A percentile compares a stretch with the other conserved stretches of the same genome.
phyloP scores from a whole-genome alignment of 768 basidiomycete species.

The Mycena maculata region DNA sequence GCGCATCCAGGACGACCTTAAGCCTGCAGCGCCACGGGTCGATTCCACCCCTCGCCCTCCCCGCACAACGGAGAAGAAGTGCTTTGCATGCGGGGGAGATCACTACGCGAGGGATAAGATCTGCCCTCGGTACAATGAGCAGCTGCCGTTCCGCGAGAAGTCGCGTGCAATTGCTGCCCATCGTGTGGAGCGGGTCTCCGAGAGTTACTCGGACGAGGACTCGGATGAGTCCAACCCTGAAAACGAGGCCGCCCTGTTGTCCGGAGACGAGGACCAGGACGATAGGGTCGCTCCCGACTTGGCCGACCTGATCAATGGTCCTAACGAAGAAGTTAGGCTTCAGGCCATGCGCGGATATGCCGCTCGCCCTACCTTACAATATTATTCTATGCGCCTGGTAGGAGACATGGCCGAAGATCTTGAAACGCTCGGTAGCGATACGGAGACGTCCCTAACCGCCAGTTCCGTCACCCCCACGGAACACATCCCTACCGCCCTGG shows the following conservation, averaged over 20 bases:
- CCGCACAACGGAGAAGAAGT: not conserved
- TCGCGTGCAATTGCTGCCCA: not conserved
- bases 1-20: not conserved
- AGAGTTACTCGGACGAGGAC: constrained; percentile 10
- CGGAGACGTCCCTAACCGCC: not conserved
- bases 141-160: not conserved
- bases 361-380: not conserved
- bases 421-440: not conserved
- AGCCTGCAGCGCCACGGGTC: not conserved
- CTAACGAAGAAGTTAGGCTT: not conserved
- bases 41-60: not conserved
- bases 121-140: constrained; percentile 1
- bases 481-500: not conserved
- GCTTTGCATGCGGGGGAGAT: constrained; percentile 5
- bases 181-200: not conserved
- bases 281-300: not conserved
- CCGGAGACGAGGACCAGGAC: not conserved
- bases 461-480: not conserved
- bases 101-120: constrained; percentile 2
- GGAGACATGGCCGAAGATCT: not conserved
- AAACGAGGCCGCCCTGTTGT: not conserved
- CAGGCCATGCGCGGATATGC: not conserved
- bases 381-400: constrained; percentile 1
- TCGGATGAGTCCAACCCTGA: not conserved
- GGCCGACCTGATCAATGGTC: not conserved